Conservation (phyloP, 371 early-diverging fungal genomes). For the Mortierella sp. region DNA sequence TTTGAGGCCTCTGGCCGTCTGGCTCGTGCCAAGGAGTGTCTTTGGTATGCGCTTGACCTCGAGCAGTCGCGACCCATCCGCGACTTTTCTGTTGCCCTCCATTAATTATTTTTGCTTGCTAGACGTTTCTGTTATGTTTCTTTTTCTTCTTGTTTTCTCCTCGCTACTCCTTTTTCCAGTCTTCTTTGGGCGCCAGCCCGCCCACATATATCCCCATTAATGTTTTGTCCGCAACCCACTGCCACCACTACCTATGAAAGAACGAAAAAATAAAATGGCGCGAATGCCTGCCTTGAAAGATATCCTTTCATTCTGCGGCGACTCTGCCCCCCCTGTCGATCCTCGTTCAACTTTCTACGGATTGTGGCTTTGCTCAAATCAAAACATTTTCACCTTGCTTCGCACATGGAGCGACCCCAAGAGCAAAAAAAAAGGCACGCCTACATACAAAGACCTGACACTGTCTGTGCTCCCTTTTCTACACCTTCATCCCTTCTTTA, state of each 20-base stretch:
- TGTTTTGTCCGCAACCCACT: constrained; percentile 8
- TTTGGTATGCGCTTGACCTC: constrained; percentile 81
- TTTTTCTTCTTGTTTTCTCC: too few species aligned
- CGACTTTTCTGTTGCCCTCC: constrained; percentile 63
- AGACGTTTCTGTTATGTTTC: constrained; percentile 1
- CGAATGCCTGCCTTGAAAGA: not conserved
- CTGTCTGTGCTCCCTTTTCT: constrained; percentile 1
- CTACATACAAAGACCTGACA: not conserved
- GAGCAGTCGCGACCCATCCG: constrained; percentile 76
- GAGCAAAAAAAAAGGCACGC: constrained; percentile 8
- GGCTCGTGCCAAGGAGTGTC: constrained; percentile 71
- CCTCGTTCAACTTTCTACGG: not conserved
- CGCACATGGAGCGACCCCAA: not conserved
- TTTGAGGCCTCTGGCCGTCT: constrained; percentile 66
- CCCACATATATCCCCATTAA: constrained; percentile 5
- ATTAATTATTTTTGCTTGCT: constrained; percentile 24
- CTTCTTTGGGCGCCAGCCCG: not conserved
- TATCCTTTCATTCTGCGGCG: not conserved
- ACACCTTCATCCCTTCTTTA: not conserved
- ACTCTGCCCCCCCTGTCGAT: not conserved
- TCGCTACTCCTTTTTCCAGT: not conserved
- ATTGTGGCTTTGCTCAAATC: constrained; percentile 23
- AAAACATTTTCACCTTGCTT: constrained; percentile 14
- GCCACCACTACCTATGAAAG: not conserved
- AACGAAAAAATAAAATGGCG: not conserved